Percentiles rank a stretch among this genome's conserved stretches.
phyloP scores from a whole-genome alignment of 139 green algal genomes.

The Chlamydomonas schloesseri region DNA sequence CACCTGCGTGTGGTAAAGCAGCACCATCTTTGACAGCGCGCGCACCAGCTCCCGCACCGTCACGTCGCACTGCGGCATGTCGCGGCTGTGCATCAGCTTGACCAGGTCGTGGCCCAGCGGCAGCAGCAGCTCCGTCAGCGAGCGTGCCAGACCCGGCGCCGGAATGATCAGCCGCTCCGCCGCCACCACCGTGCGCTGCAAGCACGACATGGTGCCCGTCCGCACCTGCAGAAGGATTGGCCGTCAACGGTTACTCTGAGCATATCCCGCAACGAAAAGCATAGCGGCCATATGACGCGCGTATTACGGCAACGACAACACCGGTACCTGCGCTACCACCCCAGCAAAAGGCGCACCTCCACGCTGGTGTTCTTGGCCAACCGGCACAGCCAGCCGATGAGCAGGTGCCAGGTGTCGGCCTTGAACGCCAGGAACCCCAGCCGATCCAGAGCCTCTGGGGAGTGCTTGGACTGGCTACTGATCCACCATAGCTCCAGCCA shows the following conservation, averaged over 20 bases:
- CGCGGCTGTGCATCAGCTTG: constrained; percentile 17
- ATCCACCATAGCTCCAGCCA: constrained; percentile 64
- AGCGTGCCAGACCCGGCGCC: constrained; percentile 62
- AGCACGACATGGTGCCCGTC: constrained; percentile 57
- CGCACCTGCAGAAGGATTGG: constrained; percentile 55
- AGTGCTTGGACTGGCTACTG: constrained; percentile 7
- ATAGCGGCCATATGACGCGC: too few species aligned
- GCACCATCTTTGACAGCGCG: constrained; percentile 67
- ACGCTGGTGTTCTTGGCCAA: constrained; percentile 32
- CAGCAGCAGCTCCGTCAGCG: constrained; percentile 61
- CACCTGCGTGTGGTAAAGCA: constrained; percentile 67
- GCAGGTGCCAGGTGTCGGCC: constrained; percentile 37
- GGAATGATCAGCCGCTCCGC: constrained; percentile 75
- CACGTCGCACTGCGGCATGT: constrained; percentile 58
- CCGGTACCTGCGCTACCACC: neutral
- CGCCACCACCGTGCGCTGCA: constrained; percentile 79
- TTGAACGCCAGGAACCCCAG: constrained; percentile 38
- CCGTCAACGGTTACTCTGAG: too few species aligned
- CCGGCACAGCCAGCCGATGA: constrained; percentile 41
- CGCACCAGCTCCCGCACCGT: constrained; percentile 68
- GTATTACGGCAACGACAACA: too few species aligned
- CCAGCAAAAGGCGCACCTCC: constrained; percentile 16
- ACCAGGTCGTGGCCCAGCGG: constrained; percentile 43
- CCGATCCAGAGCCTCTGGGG: constrained; percentile 10
- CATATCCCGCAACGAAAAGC: too few species aligned